Evolutionary conservation across 495 filamentous ascomycete genomes (phyloP).

Genomic region (Aspergillus homomorphus): DNA sequence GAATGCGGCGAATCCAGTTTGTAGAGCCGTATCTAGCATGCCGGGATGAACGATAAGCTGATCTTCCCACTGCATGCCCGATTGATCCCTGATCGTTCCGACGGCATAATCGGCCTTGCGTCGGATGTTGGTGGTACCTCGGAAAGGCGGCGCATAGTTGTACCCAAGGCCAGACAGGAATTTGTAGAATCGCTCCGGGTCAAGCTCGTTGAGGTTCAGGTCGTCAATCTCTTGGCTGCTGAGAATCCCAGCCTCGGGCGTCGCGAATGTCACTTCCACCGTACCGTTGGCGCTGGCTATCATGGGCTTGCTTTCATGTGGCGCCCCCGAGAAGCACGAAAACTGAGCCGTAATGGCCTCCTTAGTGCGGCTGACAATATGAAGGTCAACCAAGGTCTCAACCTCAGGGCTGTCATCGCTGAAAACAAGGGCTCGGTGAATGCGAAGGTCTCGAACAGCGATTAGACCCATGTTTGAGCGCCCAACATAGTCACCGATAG

Average conservation of each 20-base stretch:
- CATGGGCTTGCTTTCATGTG: neutral
- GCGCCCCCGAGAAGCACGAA: neutral
- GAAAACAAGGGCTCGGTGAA: neutral
- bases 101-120: too few relatives aligned
- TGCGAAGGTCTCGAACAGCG: neutral
- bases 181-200: too few relatives aligned
- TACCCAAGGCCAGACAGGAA: too few relatives aligned
- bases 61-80: too few relatives aligned
- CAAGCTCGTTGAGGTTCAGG: too few relatives aligned
- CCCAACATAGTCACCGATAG: neutral
- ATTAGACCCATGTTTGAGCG: neutral
- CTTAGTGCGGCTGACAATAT: neutral
- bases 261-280: too few relatives aligned
- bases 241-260: too few relatives aligned
- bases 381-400: neutral
- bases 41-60: slow-evolving; percentile 23
- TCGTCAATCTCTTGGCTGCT: too few relatives aligned
- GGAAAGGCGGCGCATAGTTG: too few relatives aligned
- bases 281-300: too few relatives aligned
- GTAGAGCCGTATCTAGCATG: slow-evolving; percentile 29
- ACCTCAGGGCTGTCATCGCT: neutral
- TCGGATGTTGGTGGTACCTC: too few relatives aligned
- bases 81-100: too few relatives aligned
- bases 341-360: neutral
- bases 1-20: slow-evolving; percentile 25